phyloP scores from a whole-genome alignment of 2,329 filamentous ascomycete genomes.

The Colletotrichum horii region DNA sequence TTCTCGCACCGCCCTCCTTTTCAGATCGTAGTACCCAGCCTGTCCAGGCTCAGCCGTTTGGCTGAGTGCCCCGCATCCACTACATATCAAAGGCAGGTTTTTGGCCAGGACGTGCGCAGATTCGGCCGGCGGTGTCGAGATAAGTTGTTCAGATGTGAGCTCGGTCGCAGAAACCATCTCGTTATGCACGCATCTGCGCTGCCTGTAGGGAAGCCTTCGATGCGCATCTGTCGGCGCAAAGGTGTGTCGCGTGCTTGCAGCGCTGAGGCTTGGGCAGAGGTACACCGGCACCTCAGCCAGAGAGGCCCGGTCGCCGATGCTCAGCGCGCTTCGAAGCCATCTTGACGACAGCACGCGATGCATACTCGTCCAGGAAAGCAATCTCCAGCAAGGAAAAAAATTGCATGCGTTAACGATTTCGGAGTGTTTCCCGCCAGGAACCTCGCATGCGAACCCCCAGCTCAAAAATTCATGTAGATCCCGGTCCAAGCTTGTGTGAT shows the following conservation, averaged over 20 bases:
- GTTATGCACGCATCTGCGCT: constrained; percentile 32
- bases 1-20: constrained; percentile 54
- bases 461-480: constrained; percentile 7
- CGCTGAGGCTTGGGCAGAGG: constrained; percentile 43
- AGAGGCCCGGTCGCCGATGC: constrained; percentile 42
- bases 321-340: constrained; percentile 48
- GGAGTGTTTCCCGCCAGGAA: not conserved
- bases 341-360: constrained; percentile 47
- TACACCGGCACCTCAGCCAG: constrained; percentile 49
- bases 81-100: constrained; percentile 61
- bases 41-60: constrained; percentile 57
- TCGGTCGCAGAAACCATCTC: not conserved
- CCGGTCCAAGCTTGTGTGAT: not conserved
- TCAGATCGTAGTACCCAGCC: constrained; percentile 62
- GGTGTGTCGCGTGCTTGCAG: not conserved
- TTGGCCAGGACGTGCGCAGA: not conserved
- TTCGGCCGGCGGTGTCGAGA: not conserved
- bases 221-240: constrained; percentile 24
- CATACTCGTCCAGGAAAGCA: constrained; percentile 34
- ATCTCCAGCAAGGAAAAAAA: not conserved
- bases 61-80: constrained; percentile 69
- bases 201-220: constrained; percentile 11
- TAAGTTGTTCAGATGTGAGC: not conserved
- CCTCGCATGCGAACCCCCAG: not conserved
- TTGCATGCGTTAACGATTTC: not conserved